Conservation (phyloP, 768 basidiomycete genomes). For the Terana coerulea region DNA sequence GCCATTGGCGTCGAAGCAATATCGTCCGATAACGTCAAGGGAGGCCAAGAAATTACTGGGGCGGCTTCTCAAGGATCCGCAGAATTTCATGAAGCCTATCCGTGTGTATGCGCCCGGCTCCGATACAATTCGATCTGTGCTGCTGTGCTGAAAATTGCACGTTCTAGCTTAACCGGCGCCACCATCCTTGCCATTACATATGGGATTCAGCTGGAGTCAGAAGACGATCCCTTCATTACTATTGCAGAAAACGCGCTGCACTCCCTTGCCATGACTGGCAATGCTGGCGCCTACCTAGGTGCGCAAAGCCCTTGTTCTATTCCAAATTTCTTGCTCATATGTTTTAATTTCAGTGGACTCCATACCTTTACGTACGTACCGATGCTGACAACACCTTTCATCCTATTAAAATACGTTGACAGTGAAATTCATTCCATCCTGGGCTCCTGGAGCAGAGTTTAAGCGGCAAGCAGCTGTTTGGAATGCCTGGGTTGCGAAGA, state of each 20-base stretch:
- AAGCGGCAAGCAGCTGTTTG: neutral
- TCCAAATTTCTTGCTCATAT: neutral
- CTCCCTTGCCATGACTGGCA: constrained; percentile 8
- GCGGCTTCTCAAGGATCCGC: neutral
- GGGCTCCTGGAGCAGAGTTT: constrained; percentile 1
- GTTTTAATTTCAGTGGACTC: neutral
- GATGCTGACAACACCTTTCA: neutral
- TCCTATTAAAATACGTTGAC: neutral
- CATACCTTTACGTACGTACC: neutral
- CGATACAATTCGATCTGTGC: neutral
- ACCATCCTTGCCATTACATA: constrained; percentile 33
- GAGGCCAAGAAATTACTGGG: neutral
- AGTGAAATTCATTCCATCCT: neutral
- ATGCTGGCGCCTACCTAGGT: neutral
- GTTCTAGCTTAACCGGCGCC: constrained; percentile 31
- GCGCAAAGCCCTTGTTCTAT: neutral
- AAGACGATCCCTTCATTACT: constrained; percentile 30
- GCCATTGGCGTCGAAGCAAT: neutral
- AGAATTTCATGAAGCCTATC: neutral
- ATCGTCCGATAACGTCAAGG: neutral
- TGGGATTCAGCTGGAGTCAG: constrained; percentile 30
- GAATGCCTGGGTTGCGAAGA: neutral
- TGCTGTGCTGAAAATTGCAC: neutral
- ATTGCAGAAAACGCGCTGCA: constrained; percentile 23
- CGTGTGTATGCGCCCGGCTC: neutral